Percentiles rank a stretch among this genome's conserved stretches.
phyloP scores from a whole-genome alignment of 177 flowering plant genomes.

The Tripterygium wilfordii region DNA sequence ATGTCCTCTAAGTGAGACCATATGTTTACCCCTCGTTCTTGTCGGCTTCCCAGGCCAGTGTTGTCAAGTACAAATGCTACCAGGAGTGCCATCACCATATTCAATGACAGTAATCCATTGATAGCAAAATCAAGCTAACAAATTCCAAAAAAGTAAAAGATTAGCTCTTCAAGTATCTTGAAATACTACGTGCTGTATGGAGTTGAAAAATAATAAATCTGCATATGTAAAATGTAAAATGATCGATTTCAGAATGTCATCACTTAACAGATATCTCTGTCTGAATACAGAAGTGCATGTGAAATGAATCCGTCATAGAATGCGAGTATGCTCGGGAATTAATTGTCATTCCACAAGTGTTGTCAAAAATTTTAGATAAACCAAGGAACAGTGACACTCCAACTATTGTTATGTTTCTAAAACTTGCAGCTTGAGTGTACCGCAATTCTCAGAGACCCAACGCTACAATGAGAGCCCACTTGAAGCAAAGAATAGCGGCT shows the following conservation, averaged over 20 bases:
- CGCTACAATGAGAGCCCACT: constrained; percentile 77
- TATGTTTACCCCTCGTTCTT: constrained; percentile 73
- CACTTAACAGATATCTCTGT: too few relatives aligned
- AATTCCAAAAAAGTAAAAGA: background rate
- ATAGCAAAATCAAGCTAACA: constrained; percentile 70
- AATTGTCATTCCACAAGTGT: too few relatives aligned
- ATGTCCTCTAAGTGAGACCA: constrained; percentile 72
- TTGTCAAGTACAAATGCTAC: constrained; percentile 78
- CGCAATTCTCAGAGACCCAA: constrained; percentile 78
- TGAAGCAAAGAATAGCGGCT: constrained; percentile 77
- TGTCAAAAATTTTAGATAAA: too few relatives aligned
- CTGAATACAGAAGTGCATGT: too few relatives aligned
- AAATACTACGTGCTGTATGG: too few relatives aligned
- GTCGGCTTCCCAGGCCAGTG: constrained; percentile 75
- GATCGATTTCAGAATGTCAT: too few relatives aligned
- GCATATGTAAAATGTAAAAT: too few relatives aligned
- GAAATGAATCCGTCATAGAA: too few relatives aligned
- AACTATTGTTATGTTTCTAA: constrained; percentile 71
- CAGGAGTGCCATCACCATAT: constrained; percentile 82
- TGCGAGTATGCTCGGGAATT: too few relatives aligned
- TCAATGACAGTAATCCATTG: constrained; percentile 69
- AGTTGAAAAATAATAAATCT: too few relatives aligned
- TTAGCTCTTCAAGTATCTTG: too few relatives aligned
- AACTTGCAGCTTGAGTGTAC: constrained; percentile 59
- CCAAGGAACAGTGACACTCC: constrained; percentile 88